phyloP scores from a whole-genome alignment of 345 rosid species.

The Zanthoxylum bungeanum region DNA sequence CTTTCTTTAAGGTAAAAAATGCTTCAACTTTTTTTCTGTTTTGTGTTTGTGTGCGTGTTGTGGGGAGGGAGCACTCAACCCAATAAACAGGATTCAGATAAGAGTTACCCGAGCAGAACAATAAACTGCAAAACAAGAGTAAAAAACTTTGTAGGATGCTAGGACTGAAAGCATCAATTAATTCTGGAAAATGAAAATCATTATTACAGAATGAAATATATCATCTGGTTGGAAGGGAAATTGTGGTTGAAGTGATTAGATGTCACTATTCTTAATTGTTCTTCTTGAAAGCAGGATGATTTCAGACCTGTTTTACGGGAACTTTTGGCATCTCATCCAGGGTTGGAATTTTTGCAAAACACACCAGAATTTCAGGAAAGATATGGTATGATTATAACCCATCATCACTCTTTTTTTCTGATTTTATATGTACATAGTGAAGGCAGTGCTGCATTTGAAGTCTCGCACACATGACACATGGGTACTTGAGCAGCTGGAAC shows the following conservation, averaged over 20 bases:
- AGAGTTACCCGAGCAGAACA: not conserved
- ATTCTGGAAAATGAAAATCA: too few relatives aligned
- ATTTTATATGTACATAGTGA: not conserved
- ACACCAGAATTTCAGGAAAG: conserved; percentile 99
- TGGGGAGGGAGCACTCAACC: not conserved
- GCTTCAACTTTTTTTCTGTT: too few relatives aligned
- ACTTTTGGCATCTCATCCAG: conserved; percentile 91
- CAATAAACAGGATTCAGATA: not conserved
- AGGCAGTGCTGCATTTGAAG: not conserved
- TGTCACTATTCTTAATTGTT: not conserved
- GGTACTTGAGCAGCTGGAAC: not conserved
- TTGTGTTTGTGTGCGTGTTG: too few relatives aligned
- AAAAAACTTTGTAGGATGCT: not conserved
- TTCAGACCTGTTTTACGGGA: conserved; percentile 87
- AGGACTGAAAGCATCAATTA: not conserved
- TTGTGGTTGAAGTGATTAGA: not conserved
- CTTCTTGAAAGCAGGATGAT: conserved; percentile 55
- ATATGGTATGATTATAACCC: conserved; percentile 63
- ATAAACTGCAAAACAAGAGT: not conserved
- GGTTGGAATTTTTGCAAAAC: conserved; percentile 89
- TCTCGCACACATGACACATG: not conserved
- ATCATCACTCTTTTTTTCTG: not conserved
- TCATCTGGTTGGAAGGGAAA: not conserved
- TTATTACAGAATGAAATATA: not conserved
- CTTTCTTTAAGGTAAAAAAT: too few relatives aligned